Base-by-base conservation (phyloP, 257 asterid species). In the Mentha longifolia region DNA sequence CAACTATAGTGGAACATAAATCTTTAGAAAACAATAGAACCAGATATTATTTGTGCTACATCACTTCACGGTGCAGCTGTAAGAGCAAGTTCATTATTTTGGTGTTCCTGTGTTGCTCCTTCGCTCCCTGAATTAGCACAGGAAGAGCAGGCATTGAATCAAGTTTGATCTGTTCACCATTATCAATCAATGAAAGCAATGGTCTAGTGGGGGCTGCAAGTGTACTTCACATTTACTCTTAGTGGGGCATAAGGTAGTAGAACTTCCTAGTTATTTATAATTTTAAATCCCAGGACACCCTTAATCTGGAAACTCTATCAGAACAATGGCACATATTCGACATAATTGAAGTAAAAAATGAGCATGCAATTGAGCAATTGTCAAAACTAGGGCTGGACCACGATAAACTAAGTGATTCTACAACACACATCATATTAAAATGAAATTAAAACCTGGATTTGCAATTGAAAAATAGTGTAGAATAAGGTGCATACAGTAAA, bases 61-160 rank as follows among this genome's bases (percentile, higher is more conserved):
- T 77, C 81, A 77, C 81, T 77, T 77, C 81, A 58, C 74, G 81
- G 70, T 77, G 81, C 74, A 77, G 66, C 71, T 85, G 99, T 51
- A 95, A 75, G 77, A 95, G 97, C 25, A 89, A 80, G 75, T 79
- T 87, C 83, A 95, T 62, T 74, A 95, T 85, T 78, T 95, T 92
- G 67, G 97, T 86, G 82, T 95, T 95, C 87, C 92, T 80, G 79
- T 95, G 99, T 85, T 89, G 97, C 92, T 89, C 95, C 78, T 92
- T 89, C 57, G 94, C 74, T 72, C 87, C 96, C 99, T 95, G 79
- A 72, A 68, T 42, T 16, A 80, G 25, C 65, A 60, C 76, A 63
- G 65, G 68, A 71, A 72, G 68, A 41, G n/a, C 61, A 72, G 37
- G 33, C 45, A 45, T 73, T 52, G 47, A 58, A 22, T 61, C 19